These are phyloP conservation scores for Metroxylon sagu DNA, from an alignment of 176 grass and related monocot genomes.

Conservation along the genomic window DNA sequence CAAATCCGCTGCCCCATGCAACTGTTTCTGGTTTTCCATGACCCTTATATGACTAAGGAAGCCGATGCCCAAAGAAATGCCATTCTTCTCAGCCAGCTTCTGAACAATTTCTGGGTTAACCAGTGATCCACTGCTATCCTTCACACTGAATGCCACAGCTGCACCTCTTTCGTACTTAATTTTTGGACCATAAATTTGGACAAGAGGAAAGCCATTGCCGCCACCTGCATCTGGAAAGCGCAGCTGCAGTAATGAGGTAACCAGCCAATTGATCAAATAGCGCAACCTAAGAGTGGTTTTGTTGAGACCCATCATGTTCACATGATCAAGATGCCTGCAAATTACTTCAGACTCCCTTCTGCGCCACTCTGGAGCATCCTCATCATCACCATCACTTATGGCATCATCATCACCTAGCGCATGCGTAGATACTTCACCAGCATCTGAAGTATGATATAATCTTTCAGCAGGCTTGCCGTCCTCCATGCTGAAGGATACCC, in stretches of 20 bases:
- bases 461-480: constrained; percentile 39
- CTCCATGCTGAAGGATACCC: constrained; percentile 78
- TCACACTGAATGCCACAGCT: constrained; percentile 96
- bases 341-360: constrained; percentile 80
- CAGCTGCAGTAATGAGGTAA: constrained; percentile 86
- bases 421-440: constrained; percentile 67
- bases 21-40: constrained; percentile 47
- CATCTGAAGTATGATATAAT: constrained; percentile 51
- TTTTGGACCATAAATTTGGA: constrained; percentile 93
- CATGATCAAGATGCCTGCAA: constrained; percentile 92
- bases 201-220: constrained; percentile 48
- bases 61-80: constrained; percentile 67
- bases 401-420: constrained; percentile 8
- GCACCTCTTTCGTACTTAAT: constrained; percentile 98
- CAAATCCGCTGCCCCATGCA: constrained; percentile 39
- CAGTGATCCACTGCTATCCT: constrained; percentile 48
- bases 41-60: constrained; percentile 85
- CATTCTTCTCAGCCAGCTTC: constrained; percentile 87
- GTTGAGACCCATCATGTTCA: constrained; percentile 91
- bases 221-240: constrained; percentile 65
- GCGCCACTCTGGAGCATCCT: constrained; percentile 49
- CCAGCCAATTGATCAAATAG: constrained; percentile 94
- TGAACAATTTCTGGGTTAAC: constrained; percentile 80
- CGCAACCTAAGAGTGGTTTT: constrained; percentile 83
- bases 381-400: constrained; percentile 23